Base-by-base conservation (phyloP, 2,329 filamentous ascomycete species). In the Pseudogymnoascus sp. region DNA sequence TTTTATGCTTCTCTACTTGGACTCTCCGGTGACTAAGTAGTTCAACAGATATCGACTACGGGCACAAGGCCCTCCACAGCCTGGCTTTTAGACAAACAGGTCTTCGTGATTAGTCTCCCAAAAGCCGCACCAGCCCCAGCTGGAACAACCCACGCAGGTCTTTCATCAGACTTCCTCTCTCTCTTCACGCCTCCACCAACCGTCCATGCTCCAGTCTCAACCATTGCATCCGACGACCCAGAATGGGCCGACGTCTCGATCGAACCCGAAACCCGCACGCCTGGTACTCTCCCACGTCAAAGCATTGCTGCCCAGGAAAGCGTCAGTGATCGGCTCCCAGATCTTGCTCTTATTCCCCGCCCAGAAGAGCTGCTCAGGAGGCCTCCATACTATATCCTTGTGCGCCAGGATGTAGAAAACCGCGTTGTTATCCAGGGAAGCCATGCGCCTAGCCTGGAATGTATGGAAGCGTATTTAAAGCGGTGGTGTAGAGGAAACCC, bases 331-430 rank as follows among this genome's bases (percentile, higher is more conserved):
- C n/a, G 20, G 6, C 68, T 82, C 2, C 78, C 80, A 1, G 72
- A 74, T 25, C 67, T 74, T 1, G 72, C 69, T 3, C 71, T 71
- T 0, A 67, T 82, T 9, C 74, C 76, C 3, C 72, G 77, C 1
- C 80, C 80, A 0, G 77, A 80, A 57, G 73, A 79, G n/a, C 70
- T 82, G 8, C 71, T 80, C 12, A 70, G 73, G 7, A 74, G 71
- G 33, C 76, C 79, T 1, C 80, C 80, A 0, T 82, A 82, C 64
- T 73, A 80, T 59, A 69, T 82, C 5, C 71, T 74, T 12, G 70
- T 82, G 4, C 65, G 70, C 18, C 68, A 71, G 8, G 64, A 66
- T 9, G 68, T 70, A 15, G 65, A 63, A 5, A 63, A 65, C 7
- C 67, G 65, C 20, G 71, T 81, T 8, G 74, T 76, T 57, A 68